Evolutionary conservation across 163 green algal species (phyloP).

Genomic region (Chloromonas sp.): DNA sequence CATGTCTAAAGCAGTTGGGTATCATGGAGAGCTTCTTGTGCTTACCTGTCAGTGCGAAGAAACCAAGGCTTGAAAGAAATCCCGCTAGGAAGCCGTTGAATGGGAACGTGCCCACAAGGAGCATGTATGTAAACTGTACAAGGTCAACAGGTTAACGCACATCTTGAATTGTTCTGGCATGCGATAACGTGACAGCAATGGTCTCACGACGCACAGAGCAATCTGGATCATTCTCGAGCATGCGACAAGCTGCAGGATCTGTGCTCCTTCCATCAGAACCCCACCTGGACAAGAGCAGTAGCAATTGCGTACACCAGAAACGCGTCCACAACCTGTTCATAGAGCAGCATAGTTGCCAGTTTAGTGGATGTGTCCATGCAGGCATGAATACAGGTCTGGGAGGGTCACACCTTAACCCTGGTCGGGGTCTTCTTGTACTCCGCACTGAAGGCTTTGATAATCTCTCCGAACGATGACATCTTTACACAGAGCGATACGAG

Average conservation of each 20-base stretch:
- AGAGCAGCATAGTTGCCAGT: background rate
- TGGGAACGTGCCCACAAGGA: slow-evolving; percentile 81
- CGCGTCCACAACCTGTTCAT: slow-evolving; percentile 56
- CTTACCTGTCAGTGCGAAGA: slow-evolving; percentile 79
- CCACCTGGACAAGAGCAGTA: slow-evolving; percentile 55
- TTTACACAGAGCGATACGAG: background rate
- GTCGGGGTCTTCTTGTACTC: slow-evolving; percentile 67
- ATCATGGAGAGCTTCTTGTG: too few relatives aligned
- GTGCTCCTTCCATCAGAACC: background rate
- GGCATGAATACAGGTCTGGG: too few relatives aligned
- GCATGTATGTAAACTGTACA: slow-evolving; percentile 79
- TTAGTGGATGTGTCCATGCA: background rate
- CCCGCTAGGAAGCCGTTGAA: slow-evolving; percentile 91
- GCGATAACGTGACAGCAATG: too few relatives aligned
- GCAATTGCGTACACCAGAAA: slow-evolving; percentile 57
- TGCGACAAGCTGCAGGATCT: too few relatives aligned
- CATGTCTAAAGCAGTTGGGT: too few relatives aligned
- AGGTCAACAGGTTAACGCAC: background rate
- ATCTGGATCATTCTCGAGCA: too few relatives aligned
- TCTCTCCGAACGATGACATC: slow-evolving; percentile 13
- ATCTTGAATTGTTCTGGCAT: background rate
- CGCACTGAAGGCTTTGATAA: slow-evolving; percentile 43
- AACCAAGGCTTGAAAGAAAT: slow-evolving; percentile 76
- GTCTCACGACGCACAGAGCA: too few relatives aligned
- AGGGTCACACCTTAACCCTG: slow-evolving; percentile 51